A percentile compares a stretch with the other conserved stretches of the same genome.
Conservation (phyloP, 2,329 filamentous ascomycete genomes). For the Diaporthe humulicola region DNA sequence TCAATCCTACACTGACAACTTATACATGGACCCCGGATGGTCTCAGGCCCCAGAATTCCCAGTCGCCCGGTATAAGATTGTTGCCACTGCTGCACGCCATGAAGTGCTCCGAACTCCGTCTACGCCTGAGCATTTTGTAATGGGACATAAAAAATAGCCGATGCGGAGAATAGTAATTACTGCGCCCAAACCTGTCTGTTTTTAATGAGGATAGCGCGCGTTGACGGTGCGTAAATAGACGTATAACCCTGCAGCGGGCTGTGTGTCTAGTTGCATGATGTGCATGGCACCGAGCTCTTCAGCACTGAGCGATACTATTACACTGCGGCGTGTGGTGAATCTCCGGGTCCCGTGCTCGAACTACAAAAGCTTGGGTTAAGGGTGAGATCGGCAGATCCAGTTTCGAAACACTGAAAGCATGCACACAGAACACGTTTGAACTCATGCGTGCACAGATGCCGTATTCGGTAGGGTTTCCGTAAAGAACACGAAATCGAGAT, state of each 20-base stretch:
- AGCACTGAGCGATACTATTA: background rate
- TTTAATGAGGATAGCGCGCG: background rate
- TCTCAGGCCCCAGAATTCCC: background rate
- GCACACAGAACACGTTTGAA: background rate
- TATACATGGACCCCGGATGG: background rate
- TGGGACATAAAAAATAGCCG: background rate
- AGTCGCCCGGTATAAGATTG: background rate
- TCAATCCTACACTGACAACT: background rate
- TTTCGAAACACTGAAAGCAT: background rate
- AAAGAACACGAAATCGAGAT: background rate
- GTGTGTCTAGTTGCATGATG: background rate
- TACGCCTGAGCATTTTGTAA: background rate
- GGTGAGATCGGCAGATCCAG: background rate
- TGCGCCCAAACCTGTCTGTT: background rate
- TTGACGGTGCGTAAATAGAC: background rate
- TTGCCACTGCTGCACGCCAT: background rate
- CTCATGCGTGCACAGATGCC: background rate
- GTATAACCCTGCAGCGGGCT: background rate
- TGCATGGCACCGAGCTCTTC: background rate
- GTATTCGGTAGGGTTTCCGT: background rate
- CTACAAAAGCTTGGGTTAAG: background rate
- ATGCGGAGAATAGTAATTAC: slow-evolving; percentile 2
- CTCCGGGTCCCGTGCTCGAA: background rate
- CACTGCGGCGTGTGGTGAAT: background rate
- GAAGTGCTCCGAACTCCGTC: slow-evolving; percentile 6